phyloP scores from a whole-genome alignment of 768 basidiomycete genomes.

The Tephrocybe sp. region DNA sequence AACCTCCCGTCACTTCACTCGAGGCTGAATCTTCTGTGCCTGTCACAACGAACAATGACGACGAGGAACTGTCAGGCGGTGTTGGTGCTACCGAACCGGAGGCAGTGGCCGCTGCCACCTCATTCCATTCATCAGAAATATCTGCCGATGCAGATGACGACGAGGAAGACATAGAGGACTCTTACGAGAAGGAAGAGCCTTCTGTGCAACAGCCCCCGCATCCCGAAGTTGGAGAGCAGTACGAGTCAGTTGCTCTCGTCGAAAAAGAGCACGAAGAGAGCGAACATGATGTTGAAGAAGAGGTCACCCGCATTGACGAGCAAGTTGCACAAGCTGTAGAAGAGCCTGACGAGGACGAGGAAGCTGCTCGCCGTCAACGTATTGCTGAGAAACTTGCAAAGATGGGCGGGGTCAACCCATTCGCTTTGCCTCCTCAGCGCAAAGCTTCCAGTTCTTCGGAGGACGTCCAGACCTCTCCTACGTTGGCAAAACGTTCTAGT shows the following conservation, averaged over 20 bases:
- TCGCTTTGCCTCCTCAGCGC: constrained; percentile 29
- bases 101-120: too few species aligned
- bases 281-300: background rate
- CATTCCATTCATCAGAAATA: background rate
- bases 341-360: constrained; percentile 51
- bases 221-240: background rate
- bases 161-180: background rate
- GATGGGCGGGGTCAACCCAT: constrained; percentile 68
- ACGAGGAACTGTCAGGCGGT: background rate
- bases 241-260: background rate
- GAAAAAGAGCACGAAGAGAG: background rate
- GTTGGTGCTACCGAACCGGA: background rate
- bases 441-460: constrained; percentile 17
- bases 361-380: constrained; percentile 52
- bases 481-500: constrained; percentile 11
- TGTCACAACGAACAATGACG: background rate
- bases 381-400: constrained; percentile 65
- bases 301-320: background rate
- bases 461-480: constrained; percentile 11
- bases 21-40: constrained; percentile 1
- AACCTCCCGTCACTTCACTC: background rate
- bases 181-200: constrained; percentile 1
- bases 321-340: constrained; percentile 2
- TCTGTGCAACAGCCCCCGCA: background rate
- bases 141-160: background rate